These are phyloP conservation scores for Marasmius tenuissimus DNA, from an alignment of 1,284 basidiomycete genomes.

Conservation along the genomic window DNA sequence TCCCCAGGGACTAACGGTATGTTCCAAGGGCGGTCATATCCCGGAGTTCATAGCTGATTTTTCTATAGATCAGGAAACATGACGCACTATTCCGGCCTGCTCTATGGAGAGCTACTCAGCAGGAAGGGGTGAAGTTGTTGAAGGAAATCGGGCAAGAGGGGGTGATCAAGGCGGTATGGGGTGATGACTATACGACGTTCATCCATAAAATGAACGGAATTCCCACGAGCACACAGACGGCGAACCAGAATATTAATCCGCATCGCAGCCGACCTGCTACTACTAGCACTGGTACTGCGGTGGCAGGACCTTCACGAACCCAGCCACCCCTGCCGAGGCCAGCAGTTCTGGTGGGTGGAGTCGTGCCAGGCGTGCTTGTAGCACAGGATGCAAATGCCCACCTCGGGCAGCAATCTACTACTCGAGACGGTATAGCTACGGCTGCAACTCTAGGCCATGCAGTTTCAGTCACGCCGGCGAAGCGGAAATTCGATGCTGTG, in stretches of 20 bases:
- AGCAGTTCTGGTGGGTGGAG: background rate
- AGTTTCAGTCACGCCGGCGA: background rate
- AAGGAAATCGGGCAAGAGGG: background rate
- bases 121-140: background rate
- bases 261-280: too few species aligned
- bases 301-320: background rate
- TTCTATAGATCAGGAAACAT: background rate
- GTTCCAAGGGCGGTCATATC: too few species aligned
- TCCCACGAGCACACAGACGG: background rate
- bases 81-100: background rate
- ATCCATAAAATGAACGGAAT: background rate
- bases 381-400: background rate
- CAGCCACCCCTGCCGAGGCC: too few species aligned
- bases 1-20: background rate
- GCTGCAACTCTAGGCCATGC: background rate
- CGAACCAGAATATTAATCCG: background rate
- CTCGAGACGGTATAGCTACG: background rate
- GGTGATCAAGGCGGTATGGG: background rate
- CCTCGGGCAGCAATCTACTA: background rate
- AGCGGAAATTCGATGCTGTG: background rate
- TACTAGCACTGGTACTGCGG: too few species aligned
- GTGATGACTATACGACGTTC: background rate
- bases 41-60: too few species aligned
- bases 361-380: too few species aligned
- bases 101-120: background rate